phyloP scores from a whole-genome alignment of 2,329 filamentous ascomycete species.

The Calonectria leucothoes region DNA sequence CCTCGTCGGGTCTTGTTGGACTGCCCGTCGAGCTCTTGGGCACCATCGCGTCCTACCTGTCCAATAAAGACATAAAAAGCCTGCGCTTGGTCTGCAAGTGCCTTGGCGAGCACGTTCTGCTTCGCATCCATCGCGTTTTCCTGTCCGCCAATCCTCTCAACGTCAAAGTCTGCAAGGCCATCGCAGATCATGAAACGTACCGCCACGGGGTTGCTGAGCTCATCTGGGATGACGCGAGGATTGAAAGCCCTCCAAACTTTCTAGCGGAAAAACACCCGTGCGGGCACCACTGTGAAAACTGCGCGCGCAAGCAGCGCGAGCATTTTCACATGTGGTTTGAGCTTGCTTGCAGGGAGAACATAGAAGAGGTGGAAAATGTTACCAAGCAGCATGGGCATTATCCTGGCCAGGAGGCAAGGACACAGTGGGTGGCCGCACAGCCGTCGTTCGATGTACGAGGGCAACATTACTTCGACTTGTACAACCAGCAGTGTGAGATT shows the following conservation, averaged over 20 bases:
- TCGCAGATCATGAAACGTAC: background rate
- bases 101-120: background rate
- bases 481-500: background rate
- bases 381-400: background rate
- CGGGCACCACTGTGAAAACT: background rate
- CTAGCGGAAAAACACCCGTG: background rate
- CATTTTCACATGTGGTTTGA: background rate
- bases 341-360: background rate
- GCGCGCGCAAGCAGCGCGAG: background rate
- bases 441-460: background rate
- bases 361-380: background rate
- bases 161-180: background rate
- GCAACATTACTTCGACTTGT: background rate
- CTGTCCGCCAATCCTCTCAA: background rate
- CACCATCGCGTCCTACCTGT: background rate
- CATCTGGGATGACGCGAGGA: conserved; percentile 5
- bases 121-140: conserved; percentile 4
- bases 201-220: background rate
- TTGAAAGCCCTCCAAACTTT: background rate
- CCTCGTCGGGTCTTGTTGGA: background rate
- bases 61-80: background rate
- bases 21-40: background rate
- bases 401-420: background rate
- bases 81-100: background rate
- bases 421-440: background rate